Conservation (phyloP, 2,329 filamentous ascomycete species). For the Pseudogymnoascus sp. region DNA sequence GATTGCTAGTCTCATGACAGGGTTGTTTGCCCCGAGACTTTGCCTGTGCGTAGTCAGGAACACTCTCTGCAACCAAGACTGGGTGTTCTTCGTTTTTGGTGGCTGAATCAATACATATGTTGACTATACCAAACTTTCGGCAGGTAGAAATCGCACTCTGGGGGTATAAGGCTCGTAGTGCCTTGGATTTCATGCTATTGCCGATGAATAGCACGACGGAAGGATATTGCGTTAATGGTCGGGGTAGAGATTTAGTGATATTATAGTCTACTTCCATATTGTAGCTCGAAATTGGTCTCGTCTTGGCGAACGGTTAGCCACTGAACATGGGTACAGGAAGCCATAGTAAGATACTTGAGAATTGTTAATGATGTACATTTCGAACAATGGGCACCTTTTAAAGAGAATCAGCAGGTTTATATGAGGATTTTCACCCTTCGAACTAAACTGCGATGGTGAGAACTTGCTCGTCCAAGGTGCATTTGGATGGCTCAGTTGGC, state of each 20-base stretch:
- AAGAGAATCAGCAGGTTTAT: no score
- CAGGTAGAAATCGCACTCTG: conserved; percentile 12
- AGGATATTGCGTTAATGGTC: conserved; percentile 10
- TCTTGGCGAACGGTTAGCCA: neutral
- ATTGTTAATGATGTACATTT: neutral
- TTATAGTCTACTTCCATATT: no score
- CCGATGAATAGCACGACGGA: conserved; percentile 16
- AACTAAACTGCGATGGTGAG: no score
- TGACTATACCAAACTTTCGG: conserved; percentile 16
- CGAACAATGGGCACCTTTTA: neutral
- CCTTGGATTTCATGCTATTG: conserved; percentile 12
- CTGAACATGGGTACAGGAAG: neutral
- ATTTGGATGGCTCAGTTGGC: no score
- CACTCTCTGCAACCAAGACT: conserved; percentile 16
- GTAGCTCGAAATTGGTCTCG: no score
- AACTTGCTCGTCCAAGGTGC: no score
- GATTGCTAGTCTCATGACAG: conserved; percentile 15
- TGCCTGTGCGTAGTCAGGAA: conserved; percentile 9
- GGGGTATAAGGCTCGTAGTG: conserved; percentile 15
- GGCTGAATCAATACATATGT: conserved; percentile 14
- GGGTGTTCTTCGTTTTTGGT: conserved; percentile 14
- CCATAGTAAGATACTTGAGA: neutral
- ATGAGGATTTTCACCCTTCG: no score
- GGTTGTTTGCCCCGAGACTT: conserved; percentile 10
- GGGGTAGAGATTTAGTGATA: no score